phyloP scores from a whole-genome alignment of 108 stramenopile genomes.

The Nannochloropsis gaditana region DNA sequence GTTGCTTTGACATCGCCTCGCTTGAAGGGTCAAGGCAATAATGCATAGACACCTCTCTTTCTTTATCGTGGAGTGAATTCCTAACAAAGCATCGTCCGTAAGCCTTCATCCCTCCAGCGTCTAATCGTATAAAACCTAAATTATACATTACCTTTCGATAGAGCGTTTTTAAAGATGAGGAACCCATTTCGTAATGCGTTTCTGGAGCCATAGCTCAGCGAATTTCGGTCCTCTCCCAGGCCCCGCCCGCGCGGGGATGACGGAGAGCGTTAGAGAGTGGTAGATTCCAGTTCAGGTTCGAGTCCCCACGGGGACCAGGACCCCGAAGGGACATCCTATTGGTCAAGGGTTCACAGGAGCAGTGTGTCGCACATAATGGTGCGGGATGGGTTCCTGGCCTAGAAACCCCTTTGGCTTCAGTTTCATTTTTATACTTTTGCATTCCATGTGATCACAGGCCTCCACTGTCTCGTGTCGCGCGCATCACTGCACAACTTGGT shows the following conservation, averaged over 20 bases:
- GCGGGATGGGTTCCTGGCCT: not conserved
- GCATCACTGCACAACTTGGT: no score
- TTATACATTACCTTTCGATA: no score
- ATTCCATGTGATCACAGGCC: not conserved
- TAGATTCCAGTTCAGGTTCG: not conserved
- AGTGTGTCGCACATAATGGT: not conserved
- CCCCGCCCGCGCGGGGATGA: not conserved
- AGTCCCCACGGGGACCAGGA: not conserved
- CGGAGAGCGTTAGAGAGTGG: not conserved
- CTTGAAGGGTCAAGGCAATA: no score
- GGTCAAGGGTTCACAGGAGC: not conserved
- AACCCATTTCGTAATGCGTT: not conserved
- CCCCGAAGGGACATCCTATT: not conserved
- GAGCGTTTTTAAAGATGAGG: no score
- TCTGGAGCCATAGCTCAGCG: constrained; percentile 11
- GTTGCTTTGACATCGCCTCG: no score
- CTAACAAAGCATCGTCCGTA: no score
- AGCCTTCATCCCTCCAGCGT: no score
- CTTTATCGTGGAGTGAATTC: no score
- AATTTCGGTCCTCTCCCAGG: not conserved
- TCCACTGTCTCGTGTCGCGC: no score
- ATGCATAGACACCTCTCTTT: no score
- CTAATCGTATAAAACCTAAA: no score
- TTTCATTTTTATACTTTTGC: not conserved
- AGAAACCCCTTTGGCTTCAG: not conserved